phyloP scores from a whole-genome alignment of 2,329 filamentous ascomycete species.

The Samsoniella hepiali region DNA sequence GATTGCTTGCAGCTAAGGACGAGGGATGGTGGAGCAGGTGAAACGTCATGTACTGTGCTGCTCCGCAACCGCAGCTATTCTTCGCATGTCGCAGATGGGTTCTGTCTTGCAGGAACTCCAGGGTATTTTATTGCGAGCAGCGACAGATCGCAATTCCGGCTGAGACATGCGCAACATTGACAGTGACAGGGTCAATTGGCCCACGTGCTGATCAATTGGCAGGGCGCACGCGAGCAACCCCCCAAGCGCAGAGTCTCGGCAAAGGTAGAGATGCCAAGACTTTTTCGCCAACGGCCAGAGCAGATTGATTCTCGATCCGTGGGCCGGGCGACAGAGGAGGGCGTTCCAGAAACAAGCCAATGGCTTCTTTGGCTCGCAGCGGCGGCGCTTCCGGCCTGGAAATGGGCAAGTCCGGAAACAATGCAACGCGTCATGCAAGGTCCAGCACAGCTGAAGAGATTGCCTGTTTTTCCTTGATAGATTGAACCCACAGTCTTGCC shows the following conservation, averaged over 20 bases:
- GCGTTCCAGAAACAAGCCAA: too few species aligned
- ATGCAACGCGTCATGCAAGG: constrained; percentile 1
- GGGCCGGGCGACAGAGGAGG: neutral
- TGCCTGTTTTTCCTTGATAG: neutral
- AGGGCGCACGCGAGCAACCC: too few species aligned
- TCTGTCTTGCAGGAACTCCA: too few species aligned
- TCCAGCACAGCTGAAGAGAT: neutral
- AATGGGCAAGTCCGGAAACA: neutral
- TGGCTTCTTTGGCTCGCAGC: neutral
- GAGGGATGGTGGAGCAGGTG: neutral
- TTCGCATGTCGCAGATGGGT: neutral
- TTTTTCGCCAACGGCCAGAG: neutral
- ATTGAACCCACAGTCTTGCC: neutral
- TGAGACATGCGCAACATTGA: too few species aligned
- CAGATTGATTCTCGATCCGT: neutral
- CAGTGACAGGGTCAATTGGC: too few species aligned
- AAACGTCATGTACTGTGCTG: constrained; percentile 2
- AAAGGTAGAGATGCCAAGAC: neutral
- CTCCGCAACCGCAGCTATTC: neutral
- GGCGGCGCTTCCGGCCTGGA: neutral
- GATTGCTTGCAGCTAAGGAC: neutral
- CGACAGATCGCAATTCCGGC: too few species aligned
- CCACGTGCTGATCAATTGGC: too few species aligned
- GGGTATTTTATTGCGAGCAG: too few species aligned
- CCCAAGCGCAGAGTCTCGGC: too few species aligned